Evolutionary conservation across 371 early-diverging fungal genomes (phyloP).

Genomic region (Conidiobolus incongruus): DNA sequence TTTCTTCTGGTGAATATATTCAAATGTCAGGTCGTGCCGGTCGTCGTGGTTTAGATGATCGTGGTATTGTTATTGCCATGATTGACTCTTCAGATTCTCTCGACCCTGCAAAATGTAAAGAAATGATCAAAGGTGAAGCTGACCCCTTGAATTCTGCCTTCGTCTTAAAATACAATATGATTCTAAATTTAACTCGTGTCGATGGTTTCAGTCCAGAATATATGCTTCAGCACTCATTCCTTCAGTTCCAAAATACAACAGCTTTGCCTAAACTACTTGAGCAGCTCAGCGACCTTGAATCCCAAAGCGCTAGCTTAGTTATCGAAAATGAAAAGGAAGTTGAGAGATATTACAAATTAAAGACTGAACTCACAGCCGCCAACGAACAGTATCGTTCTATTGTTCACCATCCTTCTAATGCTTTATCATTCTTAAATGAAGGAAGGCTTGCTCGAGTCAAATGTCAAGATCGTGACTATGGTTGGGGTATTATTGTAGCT

Average conservation of each 20-base stretch:
- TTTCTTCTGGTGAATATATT: conserved; percentile 96
- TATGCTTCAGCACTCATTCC: conserved; percentile 89
- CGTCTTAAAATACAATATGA: conserved; percentile 98
- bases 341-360: conserved; percentile 49
- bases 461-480: conserved; percentile 52
- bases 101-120: conserved; percentile 81
- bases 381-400: conserved; percentile 47
- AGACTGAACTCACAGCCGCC: conserved; percentile 39
- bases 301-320: conserved; percentile 14
- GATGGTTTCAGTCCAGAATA: conserved; percentile 92
- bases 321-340: conserved; percentile 50
- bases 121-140: conserved; percentile 84
- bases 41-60: conserved; percentile 92
- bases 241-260: conserved; percentile 85
- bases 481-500: conserved; percentile 75
- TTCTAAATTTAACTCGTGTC: conserved; percentile 92
- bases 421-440: conserved; percentile 64
- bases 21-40: conserved; percentile 99
- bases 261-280: conserved; percentile 55
- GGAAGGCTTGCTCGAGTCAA: conserved; percentile 62
- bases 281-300: conserved; percentile 8
- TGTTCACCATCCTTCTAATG: conserved; percentile 54
- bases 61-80: conserved; percentile 97
- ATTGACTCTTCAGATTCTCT: conserved; percentile 91
- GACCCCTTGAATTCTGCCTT: conserved; percentile 95